phyloP scores from a whole-genome alignment of 371 early-diverging fungal species.

The Mucor plumbeus region DNA sequence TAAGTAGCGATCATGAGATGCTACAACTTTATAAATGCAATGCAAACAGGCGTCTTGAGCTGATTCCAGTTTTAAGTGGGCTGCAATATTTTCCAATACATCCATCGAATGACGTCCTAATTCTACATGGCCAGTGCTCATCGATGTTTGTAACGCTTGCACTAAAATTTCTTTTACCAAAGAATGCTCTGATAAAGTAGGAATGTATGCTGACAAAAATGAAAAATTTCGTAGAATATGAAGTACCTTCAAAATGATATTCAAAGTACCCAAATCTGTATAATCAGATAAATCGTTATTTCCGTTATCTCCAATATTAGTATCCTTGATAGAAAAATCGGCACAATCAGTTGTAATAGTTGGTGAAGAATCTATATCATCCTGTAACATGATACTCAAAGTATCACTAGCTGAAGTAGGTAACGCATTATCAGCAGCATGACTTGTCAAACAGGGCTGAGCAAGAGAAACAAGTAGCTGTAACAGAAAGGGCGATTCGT shows the following conservation, averaged over 20 bases:
- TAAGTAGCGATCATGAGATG: slow-evolving; percentile 63
- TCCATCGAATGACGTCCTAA: slow-evolving; percentile 69
- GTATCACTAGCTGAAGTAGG: slow-evolving; percentile 21
- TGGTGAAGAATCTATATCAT: neutral
- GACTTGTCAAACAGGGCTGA: slow-evolving; percentile 21
- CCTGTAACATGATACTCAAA: slow-evolving; percentile 18
- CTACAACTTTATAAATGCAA: slow-evolving; percentile 48
- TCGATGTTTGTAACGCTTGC: slow-evolving; percentile 60
- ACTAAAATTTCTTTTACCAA: slow-evolving; percentile 57
- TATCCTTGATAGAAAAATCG: neutral
- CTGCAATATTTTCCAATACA: slow-evolving; percentile 70
- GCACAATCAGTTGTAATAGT: neutral
- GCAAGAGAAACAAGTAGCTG: slow-evolving; percentile 48
- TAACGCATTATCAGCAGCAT: slow-evolving; percentile 22
- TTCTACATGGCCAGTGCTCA: slow-evolving; percentile 55
- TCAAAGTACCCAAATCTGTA: slow-evolving; percentile 32
- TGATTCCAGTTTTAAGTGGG: slow-evolving; percentile 44
- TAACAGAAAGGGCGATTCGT: slow-evolving; percentile 66
- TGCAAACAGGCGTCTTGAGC: slow-evolving; percentile 42
- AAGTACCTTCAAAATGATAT: slow-evolving; percentile 72
- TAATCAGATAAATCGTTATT: neutral
- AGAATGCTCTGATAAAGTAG: slow-evolving; percentile 50
- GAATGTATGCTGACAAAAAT: slow-evolving; percentile 62
- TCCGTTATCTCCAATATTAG: neutral
- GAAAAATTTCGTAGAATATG: slow-evolving; percentile 80